A percentile compares a stretch with the other conserved stretches of the same genome.
These are phyloP conservation scores for Mycosphaerella arachidis DNA, from an alignment of 2,329 filamentous ascomycete genomes.

Conservation along the genomic window DNA sequence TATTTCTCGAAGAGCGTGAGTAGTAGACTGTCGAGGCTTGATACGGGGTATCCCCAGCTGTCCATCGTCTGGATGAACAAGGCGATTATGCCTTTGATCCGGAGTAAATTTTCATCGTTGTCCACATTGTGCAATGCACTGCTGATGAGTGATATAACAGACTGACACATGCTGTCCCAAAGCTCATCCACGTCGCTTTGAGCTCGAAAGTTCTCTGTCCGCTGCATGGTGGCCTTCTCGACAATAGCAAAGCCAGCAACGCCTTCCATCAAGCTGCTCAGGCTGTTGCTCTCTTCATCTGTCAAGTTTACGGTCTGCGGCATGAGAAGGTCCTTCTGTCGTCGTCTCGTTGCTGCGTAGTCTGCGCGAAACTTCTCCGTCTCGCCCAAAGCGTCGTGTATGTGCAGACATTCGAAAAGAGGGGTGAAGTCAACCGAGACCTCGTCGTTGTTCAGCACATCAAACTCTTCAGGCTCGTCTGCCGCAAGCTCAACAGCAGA, in stretches of 20 bases:
- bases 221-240: slow-evolving; percentile 87
- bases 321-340: slow-evolving; percentile 86
- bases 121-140: slow-evolving; percentile 73
- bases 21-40: slow-evolving; percentile 75
- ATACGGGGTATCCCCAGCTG: slow-evolving; percentile 85
- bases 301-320: slow-evolving; percentile 70
- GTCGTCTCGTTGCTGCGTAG: slow-evolving; percentile 84
- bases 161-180: slow-evolving; percentile 97
- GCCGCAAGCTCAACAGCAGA: slow-evolving; percentile 93
- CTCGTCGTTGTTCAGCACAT: slow-evolving; percentile 92
- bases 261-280: slow-evolving; percentile 88
- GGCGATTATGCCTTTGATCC: slow-evolving; percentile 87
- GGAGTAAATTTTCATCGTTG: slow-evolving; percentile 85
- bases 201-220: slow-evolving; percentile 76
- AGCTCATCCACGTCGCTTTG: slow-evolving; percentile 91
- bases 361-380: slow-evolving; percentile 85
- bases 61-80: slow-evolving; percentile 99
- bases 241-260: slow-evolving; percentile 97
- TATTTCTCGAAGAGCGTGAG: slow-evolving; percentile 92
- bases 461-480: slow-evolving; percentile 92
- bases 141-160: slow-evolving; percentile 74
- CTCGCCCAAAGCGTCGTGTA: slow-evolving; percentile 89
- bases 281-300: slow-evolving; percentile 74
- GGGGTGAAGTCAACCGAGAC: slow-evolving; percentile 92
- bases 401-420: slow-evolving; percentile 90